These are phyloP conservation scores for Thelonectria olida DNA, from an alignment of 2,329 filamentous ascomycete species.

Conservation along the genomic window DNA sequence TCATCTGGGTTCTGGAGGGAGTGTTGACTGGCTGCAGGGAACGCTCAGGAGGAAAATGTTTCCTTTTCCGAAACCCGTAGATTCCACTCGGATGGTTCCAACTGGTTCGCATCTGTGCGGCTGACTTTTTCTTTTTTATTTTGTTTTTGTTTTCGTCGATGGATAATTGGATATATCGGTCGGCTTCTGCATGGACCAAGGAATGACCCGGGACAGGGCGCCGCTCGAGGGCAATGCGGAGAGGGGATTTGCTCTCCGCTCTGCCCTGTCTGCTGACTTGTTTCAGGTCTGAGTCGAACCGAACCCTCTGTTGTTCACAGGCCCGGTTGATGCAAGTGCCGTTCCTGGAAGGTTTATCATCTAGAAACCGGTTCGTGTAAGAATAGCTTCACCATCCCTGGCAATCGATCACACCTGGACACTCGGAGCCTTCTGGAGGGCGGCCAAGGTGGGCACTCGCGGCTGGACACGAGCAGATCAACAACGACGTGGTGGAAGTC, in stretches of 20 bases:
- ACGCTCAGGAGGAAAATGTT: slow-evolving; percentile 16
- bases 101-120: slow-evolving; percentile 31
- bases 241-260: slow-evolving; percentile 21
- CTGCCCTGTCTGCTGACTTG: slow-evolving; percentile 28
- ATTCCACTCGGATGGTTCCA: slow-evolving; percentile 11
- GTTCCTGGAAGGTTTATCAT: slow-evolving; percentile 14
- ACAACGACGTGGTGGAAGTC: slow-evolving; percentile 31
- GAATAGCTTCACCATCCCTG: slow-evolving; percentile 26
- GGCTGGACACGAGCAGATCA: slow-evolving; percentile 37
- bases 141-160: slow-evolving; percentile 3
- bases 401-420: slow-evolving; percentile 28
- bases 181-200: slow-evolving; percentile 30
- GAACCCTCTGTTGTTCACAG: slow-evolving; percentile 14
- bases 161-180: slow-evolving; percentile 13
- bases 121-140: slow-evolving; percentile 24
- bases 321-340: slow-evolving; percentile 22
- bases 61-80: slow-evolving; percentile 15
- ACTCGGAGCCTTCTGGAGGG: slow-evolving; percentile 13
- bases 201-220: slow-evolving; percentile 27
- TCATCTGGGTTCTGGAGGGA: slow-evolving; percentile 9
- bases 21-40: too few species aligned
- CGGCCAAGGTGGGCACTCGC: slow-evolving; percentile 23
- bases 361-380: slow-evolving; percentile 32
- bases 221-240: slow-evolving; percentile 1
- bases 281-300: slow-evolving; percentile 37